Evolutionary conservation across 345 rosid genomes (phyloP).

Genomic region (Eucalyptus guilfoylei): DNA sequence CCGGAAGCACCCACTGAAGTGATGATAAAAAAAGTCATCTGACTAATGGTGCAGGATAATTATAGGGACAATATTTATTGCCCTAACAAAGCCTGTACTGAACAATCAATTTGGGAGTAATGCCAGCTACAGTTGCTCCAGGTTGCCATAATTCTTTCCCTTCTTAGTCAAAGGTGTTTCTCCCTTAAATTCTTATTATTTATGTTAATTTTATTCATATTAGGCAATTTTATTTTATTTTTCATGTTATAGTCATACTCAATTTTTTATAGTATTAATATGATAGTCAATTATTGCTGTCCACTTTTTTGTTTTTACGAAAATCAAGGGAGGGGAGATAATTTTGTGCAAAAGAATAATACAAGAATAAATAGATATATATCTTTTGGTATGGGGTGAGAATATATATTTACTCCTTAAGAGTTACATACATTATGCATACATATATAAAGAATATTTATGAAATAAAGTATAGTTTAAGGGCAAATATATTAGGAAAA

Average conservation of each 20-base stretch:
- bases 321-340: not conserved
- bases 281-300: not conserved
- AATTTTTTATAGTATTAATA: not conserved
- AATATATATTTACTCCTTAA: not conserved
- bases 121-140: not conserved
- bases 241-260: not conserved
- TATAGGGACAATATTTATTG: not conserved
- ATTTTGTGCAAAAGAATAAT: not conserved
- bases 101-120: not conserved
- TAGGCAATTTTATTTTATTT: not conserved
- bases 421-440: not conserved
- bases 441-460: not conserved
- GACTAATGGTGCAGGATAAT: not conserved
- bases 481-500: not conserved
- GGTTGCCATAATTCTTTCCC: not conserved
- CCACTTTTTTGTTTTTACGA: not conserved
- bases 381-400: no score
- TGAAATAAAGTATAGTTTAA: no score
- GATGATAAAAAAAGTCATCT: not conserved
- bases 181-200: not conserved
- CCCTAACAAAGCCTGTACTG: not conserved
- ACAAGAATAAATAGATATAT: no score
- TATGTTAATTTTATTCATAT: not conserved
- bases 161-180: not conserved
- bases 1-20: rapidly evolving